Percentiles rank a stretch among this genome's conserved stretches.
Conservation (phyloP, 148 eudicot genomes). For the Chenopodium album region DNA sequence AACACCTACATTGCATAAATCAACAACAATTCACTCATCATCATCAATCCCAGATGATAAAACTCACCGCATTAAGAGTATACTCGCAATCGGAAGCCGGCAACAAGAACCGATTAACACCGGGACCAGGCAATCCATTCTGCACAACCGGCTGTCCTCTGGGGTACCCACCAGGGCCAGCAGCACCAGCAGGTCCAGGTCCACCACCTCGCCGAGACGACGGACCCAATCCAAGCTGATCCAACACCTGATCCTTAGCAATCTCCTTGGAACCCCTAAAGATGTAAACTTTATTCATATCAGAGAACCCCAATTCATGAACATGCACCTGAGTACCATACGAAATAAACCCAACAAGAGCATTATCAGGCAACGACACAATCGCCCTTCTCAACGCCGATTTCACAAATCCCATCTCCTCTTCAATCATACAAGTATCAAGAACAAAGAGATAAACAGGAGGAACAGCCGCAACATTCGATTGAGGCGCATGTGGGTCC, state of each 20-base stretch:
- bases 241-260: slow-evolving; percentile 82
- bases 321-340: slow-evolving; percentile 98
- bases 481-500: neutral
- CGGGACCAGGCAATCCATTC: slow-evolving; percentile 41
- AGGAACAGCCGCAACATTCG: neutral
- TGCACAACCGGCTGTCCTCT: slow-evolving; percentile 25
- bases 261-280: slow-evolving; percentile 78
- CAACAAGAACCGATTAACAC: slow-evolving; percentile 69
- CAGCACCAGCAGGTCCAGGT: slow-evolving; percentile 24
- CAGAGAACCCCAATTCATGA: slow-evolving; percentile 82
- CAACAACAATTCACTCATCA: neutral
- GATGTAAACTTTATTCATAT: slow-evolving; percentile 78
- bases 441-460: slow-evolving; percentile 63
- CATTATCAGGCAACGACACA: slow-evolving; percentile 66
- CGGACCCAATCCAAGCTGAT: slow-evolving; percentile 73
- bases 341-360: slow-evolving; percentile 74
- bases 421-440: slow-evolving; percentile 88
- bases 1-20: neutral
- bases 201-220: slow-evolving; percentile 34
- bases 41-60: neutral
- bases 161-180: slow-evolving; percentile 37
- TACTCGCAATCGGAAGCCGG: slow-evolving; percentile 93
- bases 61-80: slow-evolving; percentile 64
- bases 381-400: slow-evolving; percentile 69
- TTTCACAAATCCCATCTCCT: slow-evolving; percentile 75